Evolutionary conservation across 2,329 filamentous ascomycete genomes (phyloP), one percentile per base, ranked within the genome.

Genomic region (Epicoccum sorghinum): DNA sequence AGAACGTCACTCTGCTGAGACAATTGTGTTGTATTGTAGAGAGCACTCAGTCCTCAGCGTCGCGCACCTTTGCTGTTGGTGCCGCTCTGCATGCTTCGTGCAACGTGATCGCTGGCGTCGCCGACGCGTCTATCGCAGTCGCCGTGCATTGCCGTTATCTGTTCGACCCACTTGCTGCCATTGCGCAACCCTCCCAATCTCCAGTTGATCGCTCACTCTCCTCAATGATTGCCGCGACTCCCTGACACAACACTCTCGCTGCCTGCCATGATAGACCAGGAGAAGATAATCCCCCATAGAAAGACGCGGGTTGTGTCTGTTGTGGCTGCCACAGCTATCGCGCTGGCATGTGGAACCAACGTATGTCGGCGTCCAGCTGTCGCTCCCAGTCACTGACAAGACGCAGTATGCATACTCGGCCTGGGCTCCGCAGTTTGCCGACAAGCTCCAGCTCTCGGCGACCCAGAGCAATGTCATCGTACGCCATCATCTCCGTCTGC

Each of bases 381-480:
- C 41, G 37, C 39, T 10, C 13, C 35, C 33, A n/a, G 23, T 45
- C 54, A 47, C 69, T 79, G 54, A 74, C 56, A 45, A 32, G 10
- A 46, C 35, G 44, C 70, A 97, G 91, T 98, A 99, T 85, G 93
- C 93, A 71, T 99, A 97, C 77, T 97, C 92, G 50, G 93, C 93
- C 76, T 99, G 95, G 93, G 92, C 91, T 12, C 95, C 95, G 18
- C 93, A 97, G 77, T 97, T 97, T 71, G 92, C 93, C 44, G 88
- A 96, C 68, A 87, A 85, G 65, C 82, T 99, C 66, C 87, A 89
- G 71, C 85, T 98, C 57, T 92, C 92, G 12, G 89, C 95, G n/a
- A 98, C 93, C 3, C 83, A 97, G 75, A 92, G 86, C 76, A 98
- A 99, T 76, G 77, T 98, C 62, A 93, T 99, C 70, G 93, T 88